Base-by-base conservation (phyloP, 1,284 basidiomycete species). In the Inonotus hispidus region DNA sequence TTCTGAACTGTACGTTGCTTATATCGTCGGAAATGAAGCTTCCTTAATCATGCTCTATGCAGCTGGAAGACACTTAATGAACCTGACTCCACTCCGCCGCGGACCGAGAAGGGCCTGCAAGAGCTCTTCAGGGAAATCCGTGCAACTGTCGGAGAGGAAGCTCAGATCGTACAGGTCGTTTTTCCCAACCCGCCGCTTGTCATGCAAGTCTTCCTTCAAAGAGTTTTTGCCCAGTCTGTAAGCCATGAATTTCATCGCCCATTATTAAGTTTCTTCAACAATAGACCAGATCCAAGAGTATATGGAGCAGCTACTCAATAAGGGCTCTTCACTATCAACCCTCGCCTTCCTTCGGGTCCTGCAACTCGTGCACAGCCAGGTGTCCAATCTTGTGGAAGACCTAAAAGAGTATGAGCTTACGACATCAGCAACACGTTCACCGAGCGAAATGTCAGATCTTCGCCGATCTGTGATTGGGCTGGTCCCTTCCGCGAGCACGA, bases 161-260 rank as follows among this genome's bases (percentile, higher is more conserved):
- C 93, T 0, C 95, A 98, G 71, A 99, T 99, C 63, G 95, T 99
- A 49, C 95, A 96, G 71, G 97, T 95, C 1, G 97, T 99, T 3
- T 99, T 99, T 73, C 97, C 97, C 0, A 95, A 95, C 66, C 96
- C 97, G 10, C 85, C 91, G 8, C 84, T 94, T n/a, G 97, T 99
- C 14, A 96, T 99, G 94, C 94, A 98, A 73, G 95, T 98, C 6
- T 99, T 99, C 74, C 74, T 99, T 45, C 97, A 98, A 71, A 83
- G 97, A 41, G 93, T 99, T 0, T 99, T 99, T 74, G 96, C 95
- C 0, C 97, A 99, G 78, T 94, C 95, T 23, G 94, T 95, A 70
- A 68, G 89, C 73, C 13, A 21, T 10, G n/a, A 25, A 46, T 10
- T 23, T 53, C n/a, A 6, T 4, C 14, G 3, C 16, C 16, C 4